Conservation (phyloP, 2,329 filamentous ascomycete genomes). For the Nemania abortiva region DNA sequence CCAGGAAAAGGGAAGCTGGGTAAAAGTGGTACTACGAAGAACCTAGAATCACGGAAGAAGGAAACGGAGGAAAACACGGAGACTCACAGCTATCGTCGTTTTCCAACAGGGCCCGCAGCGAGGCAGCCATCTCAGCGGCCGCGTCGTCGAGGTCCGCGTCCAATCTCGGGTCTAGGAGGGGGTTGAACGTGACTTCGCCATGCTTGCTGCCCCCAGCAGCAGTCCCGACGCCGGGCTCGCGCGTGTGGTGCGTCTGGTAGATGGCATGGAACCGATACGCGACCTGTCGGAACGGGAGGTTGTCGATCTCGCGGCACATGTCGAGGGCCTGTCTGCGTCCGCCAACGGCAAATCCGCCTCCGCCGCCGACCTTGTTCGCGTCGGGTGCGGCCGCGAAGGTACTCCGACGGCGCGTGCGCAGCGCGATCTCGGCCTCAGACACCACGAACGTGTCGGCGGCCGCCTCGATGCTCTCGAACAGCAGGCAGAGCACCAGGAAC, state of each 20-base stretch:
- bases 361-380: slow-evolving; percentile 22
- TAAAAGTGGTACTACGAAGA: not conserved
- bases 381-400: slow-evolving; percentile 29
- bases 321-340: slow-evolving; percentile 59
- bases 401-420: slow-evolving; percentile 52
- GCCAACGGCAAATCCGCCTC: slow-evolving; percentile 48
- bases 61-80: not conserved
- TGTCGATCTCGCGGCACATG: slow-evolving; percentile 65
- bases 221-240: slow-evolving; percentile 55
- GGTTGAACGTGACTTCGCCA: slow-evolving; percentile 61
- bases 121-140: slow-evolving; percentile 60
- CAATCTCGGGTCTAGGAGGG: slow-evolving; percentile 59
- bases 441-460: slow-evolving; percentile 65
- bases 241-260: slow-evolving; percentile 66
- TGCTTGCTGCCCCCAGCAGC: not conserved
- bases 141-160: slow-evolving; percentile 61
- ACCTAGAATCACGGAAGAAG: not conserved
- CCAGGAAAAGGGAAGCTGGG: not conserved
- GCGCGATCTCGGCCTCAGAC: slow-evolving; percentile 63
- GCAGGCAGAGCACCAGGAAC: slow-evolving; percentile 68
- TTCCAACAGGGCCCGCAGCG: slow-evolving; percentile 59
- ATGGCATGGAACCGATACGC: slow-evolving; percentile 71
- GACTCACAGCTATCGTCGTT: slow-evolving; percentile 60
- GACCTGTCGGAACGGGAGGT: slow-evolving; percentile 71
- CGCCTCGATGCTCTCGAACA: slow-evolving; percentile 69